Evolutionary conservation across 2,329 filamentous ascomycete genomes (phyloP).

Genomic region (Talaromyces funiculosus): DNA sequence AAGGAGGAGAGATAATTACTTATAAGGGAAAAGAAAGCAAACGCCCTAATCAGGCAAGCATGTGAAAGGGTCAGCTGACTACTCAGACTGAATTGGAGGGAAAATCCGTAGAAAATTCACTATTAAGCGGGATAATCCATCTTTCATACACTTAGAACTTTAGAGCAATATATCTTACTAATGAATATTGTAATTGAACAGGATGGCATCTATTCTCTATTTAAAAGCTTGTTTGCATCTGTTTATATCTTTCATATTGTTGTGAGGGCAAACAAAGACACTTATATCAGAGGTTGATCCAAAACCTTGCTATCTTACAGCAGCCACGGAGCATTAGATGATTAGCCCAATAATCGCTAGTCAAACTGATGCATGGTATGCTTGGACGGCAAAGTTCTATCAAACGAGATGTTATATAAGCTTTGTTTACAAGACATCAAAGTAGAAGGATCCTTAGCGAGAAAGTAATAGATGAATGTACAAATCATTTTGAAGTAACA

Average conservation of each 20-base stretch:
- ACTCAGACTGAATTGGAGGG: neutral
- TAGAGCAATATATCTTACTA: neutral
- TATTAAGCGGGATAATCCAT: too few relatives aligned
- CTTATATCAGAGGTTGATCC: neutral
- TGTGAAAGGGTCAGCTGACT: neutral
- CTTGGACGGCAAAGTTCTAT: too few relatives aligned
- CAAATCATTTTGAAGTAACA: neutral
- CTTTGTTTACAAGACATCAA: neutral
- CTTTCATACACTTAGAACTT: too few relatives aligned
- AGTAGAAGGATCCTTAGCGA: too few relatives aligned
- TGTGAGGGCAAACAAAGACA: neutral
- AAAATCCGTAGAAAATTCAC: neutral
- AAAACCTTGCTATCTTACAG: neutral
- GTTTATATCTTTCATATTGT: neutral
- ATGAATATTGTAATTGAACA: neutral
- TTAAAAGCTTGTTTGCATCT: neutral
- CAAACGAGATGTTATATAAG: neutral
- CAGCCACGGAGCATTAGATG: neutral
- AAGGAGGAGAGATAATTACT: too few relatives aligned
- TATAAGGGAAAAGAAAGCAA: neutral
- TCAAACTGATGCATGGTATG: neutral
- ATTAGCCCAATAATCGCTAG: neutral
- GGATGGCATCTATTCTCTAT: neutral
- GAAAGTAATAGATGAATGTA: neutral
- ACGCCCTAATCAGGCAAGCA: neutral